phyloP scores from a whole-genome alignment of 768 basidiomycete genomes.

The Galerina sulciceps region DNA sequence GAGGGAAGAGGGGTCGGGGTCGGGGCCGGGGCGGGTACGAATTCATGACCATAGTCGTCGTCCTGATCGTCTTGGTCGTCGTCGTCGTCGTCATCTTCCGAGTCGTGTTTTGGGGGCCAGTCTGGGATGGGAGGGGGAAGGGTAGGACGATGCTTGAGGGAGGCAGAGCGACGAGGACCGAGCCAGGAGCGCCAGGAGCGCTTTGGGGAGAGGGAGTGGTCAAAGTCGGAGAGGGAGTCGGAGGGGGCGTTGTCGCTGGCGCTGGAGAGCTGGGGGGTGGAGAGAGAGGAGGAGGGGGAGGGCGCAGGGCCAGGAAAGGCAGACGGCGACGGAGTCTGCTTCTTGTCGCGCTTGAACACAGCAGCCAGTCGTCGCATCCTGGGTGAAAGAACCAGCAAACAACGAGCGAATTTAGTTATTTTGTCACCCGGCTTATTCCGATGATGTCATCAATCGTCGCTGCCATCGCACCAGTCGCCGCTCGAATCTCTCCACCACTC shows the following conservation, averaged over 20 bases:
- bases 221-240: slow-evolving; percentile 66
- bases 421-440: slow-evolving; percentile 16
- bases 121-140: slow-evolving; percentile 22
- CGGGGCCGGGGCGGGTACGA: no score
- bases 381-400: slow-evolving; percentile 1
- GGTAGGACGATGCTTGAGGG: slow-evolving; percentile 12
- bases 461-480: slow-evolving; percentile 59
- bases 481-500: slow-evolving; percentile 70
- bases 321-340: slow-evolving; percentile 16
- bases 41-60: slow-evolving; percentile 22
- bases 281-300: slow-evolving; percentile 23
- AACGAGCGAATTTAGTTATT: background rate
- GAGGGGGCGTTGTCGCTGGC: slow-evolving; percentile 49
- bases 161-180: slow-evolving; percentile 34
- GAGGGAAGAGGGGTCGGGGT: slow-evolving; percentile 16
- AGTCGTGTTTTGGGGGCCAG: slow-evolving; percentile 17
- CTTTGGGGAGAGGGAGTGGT: slow-evolving; percentile 48
- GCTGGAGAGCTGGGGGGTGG: slow-evolving; percentile 36
- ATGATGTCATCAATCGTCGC: slow-evolving; percentile 29
- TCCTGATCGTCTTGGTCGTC: slow-evolving; percentile 26
- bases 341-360: slow-evolving; percentile 50
- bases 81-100: slow-evolving; percentile 29
- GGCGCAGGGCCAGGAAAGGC: slow-evolving; percentile 20
- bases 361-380: slow-evolving; percentile 69
- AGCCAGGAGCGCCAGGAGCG: slow-evolving; percentile 63